A percentile compares a stretch with the other conserved stretches of the same genome.
Conservation (phyloP, 1,284 basidiomycete genomes). For the Irpex sp. region DNA sequence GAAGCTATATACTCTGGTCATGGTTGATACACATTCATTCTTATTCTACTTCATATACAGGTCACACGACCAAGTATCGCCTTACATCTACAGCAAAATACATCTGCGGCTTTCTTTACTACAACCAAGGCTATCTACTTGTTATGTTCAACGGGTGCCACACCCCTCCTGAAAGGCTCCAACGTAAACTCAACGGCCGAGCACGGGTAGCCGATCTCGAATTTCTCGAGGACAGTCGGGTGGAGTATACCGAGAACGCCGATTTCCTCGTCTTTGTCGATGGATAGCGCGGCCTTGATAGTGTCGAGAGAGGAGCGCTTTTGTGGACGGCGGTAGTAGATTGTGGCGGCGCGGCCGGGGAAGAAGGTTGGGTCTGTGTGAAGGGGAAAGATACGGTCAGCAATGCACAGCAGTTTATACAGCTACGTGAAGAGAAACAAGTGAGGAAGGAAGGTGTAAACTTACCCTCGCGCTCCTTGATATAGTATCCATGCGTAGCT, state of each 20-base stretch:
- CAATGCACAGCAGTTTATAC: conserved; percentile 4
- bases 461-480: conserved; percentile 81
- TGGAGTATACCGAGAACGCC: conserved; percentile 89
- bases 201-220: conserved; percentile 94
- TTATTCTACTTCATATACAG: neutral
- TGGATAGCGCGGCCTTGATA: conserved; percentile 27
- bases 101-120: too few relatives aligned
- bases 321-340: conserved; percentile 76
- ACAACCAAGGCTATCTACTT: neutral
- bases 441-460: conserved; percentile 8
- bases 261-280: conserved; percentile 60
- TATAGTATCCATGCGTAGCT: conserved; percentile 82
- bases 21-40: neutral
- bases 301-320: conserved; percentile 27
- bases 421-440: neutral
- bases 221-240: conserved; percentile 86
- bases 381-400: neutral
- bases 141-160: neutral
- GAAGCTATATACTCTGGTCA: neutral
- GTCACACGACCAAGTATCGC: neutral
- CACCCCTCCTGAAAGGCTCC: conserved; percentile 84
- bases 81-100: too few relatives aligned
- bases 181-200: conserved; percentile 93
- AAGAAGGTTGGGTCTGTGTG: conserved; percentile 84
- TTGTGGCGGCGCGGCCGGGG: conserved; percentile 89